Evolutionary conservation across 2,329 filamentous ascomycete genomes (phyloP), one percentile per base, ranked within the genome.

Genomic region (Stachybotrys elegans): DNA sequence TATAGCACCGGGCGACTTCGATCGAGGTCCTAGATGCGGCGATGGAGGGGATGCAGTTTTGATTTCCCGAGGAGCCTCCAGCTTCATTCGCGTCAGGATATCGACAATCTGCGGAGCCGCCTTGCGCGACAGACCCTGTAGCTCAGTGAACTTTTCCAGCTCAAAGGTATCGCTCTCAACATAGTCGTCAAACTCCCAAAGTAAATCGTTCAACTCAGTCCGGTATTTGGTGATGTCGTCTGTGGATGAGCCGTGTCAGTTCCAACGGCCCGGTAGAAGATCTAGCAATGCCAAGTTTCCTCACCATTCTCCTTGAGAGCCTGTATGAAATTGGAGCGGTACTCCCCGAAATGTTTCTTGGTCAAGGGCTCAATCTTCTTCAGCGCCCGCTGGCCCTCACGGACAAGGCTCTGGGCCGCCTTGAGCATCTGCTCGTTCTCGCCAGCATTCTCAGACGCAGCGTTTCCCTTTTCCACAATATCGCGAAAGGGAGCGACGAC

Each of bases 121-220:
- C 41, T 69, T 70, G 43, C 74, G 68, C 14, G 72, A 73, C 5
- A 69, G 53, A 29, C 66, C 66, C 52, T 73, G 71, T 4, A 79
- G 61, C 49, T 74, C 67, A 16, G 63, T 57, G 43, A 72, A 80
- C 48, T 72, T 75, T 16, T 64, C 65, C 21, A 62, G 57, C n/a
- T 79, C 73, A 48, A 79, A 80, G 20, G 65, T 65, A 25, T 75
- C 70, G 13, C 61, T 51, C 40, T 76, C 71, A 48, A 73, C 58
- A 49, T 66, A 78, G 43, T 80, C 76, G 44, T 81, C 77, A 51
- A 81, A 79, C 42, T 75, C 76, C 69, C 75, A 81, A 6, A 79
- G 58, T 20, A 78, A 53, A 38, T 74, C 68, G 46, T 67, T 72
- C 32, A 81, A 61, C 44, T 72, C 65, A 16, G 65, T 62, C 37